phyloP scores from a whole-genome alignment of 2,329 filamentous ascomycete genomes.

The Epichloe glyceriae region DNA sequence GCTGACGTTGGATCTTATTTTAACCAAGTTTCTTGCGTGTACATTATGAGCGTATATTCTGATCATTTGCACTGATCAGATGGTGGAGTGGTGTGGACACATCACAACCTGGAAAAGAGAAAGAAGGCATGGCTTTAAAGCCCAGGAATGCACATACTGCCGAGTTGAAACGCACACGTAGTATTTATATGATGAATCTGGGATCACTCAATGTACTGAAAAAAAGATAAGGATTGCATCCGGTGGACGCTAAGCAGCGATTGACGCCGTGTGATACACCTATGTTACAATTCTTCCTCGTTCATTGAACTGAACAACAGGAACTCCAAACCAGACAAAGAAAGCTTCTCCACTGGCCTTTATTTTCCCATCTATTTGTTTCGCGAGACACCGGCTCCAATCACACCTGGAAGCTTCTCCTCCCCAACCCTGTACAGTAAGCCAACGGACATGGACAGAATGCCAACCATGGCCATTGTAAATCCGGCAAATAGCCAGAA shows the following conservation, averaged over 20 bases:
- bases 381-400: conserved; percentile 83
- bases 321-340: conserved; percentile 8
- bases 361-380: conserved; percentile 34
- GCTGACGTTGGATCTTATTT: no score
- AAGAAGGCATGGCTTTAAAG: not conserved
- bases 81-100: no score
- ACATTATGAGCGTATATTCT: no score
- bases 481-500: conserved; percentile 81
- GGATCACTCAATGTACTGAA: not conserved
- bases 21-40: no score
- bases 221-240: not conserved
- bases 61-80: no score
- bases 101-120: no score
- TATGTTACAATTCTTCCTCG: conserved; percentile 5
- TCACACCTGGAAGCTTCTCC: conserved; percentile 82
- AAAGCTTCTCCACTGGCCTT: not conserved
- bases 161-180: no score
- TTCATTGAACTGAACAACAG: not conserved
- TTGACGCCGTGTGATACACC: conserved; percentile 6
- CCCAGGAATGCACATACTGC: no score
- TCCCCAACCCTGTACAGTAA: conserved; percentile 74
- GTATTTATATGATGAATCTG: not conserved
- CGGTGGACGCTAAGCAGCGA: not conserved
- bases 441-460: conserved; percentile 58
- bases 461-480: conserved; percentile 53